A percentile compares a stretch with the other conserved stretches of the same genome.
These are phyloP conservation scores for Lactarius hengduanensis DNA, from an alignment of 768 basidiomycete species.

Conservation along the genomic window DNA sequence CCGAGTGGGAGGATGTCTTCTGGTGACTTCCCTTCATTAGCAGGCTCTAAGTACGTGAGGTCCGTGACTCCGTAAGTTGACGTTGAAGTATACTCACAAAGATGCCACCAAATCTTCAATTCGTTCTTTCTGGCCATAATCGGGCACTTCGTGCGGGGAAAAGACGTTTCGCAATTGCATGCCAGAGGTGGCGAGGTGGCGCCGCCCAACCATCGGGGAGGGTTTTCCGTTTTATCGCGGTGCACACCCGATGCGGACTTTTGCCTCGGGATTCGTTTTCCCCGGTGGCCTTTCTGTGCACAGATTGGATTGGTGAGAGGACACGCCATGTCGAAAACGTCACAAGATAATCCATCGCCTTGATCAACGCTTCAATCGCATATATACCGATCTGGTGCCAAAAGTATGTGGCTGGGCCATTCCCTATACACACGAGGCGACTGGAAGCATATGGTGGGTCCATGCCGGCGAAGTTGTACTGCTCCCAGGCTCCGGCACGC, in stretches of 20 bases:
- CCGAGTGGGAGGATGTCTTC: neutral
- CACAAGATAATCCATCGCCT: no score
- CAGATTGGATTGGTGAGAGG: no score
- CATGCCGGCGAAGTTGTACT: no score
- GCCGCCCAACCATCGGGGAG: neutral
- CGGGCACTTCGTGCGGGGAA: neutral
- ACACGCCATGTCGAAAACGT: no score
- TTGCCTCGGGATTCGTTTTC: neutral
- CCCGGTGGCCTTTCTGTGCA: neutral
- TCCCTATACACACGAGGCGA: no score
- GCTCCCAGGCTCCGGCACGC: no score
- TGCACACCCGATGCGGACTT: accelerated
- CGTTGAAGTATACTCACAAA: neutral
- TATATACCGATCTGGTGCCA: no score
- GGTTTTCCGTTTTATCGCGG: neutral
- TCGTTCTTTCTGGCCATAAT: neutral
- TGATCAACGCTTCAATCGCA: no score
- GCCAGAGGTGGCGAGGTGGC: neutral
- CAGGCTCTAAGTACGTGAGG: neutral
- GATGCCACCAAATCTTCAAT: neutral
- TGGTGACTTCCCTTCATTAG: neutral
- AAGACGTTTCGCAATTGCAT: neutral
- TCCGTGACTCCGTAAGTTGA: neutral
- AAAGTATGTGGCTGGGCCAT: no score
- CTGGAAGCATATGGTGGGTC: no score